Percentiles rank a stretch among this genome's conserved stretches.
These are phyloP conservation scores for Rugonectria rugulosa DNA, from an alignment of 2,329 filamentous ascomycete genomes.

Conservation along the genomic window DNA sequence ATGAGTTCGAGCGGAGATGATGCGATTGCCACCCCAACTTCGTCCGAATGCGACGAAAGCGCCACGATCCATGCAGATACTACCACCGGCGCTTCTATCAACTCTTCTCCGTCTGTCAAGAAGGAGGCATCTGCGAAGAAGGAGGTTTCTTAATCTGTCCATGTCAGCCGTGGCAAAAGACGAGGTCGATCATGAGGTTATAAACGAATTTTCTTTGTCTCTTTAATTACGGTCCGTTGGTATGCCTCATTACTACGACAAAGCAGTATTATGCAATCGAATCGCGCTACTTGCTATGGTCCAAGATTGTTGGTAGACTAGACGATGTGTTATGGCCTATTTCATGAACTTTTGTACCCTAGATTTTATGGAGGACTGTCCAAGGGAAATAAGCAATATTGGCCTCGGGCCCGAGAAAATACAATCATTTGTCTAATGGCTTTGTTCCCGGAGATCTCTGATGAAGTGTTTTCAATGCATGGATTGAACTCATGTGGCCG, in stretches of 20 bases:
- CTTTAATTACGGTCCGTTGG: slow-evolving; percentile 27
- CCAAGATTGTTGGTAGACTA: slow-evolving; percentile 45
- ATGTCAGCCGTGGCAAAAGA: neutral
- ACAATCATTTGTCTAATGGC: slow-evolving; percentile 31
- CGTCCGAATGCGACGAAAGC: slow-evolving; percentile 61
- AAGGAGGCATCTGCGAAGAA: slow-evolving; percentile 45
- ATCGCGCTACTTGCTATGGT: slow-evolving; percentile 48
- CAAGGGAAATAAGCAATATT: slow-evolving; percentile 29
- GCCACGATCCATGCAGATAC: slow-evolving; percentile 63
- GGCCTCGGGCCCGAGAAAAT: slow-evolving; percentile 33
- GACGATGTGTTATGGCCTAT: slow-evolving; percentile 42
- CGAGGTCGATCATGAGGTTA: slow-evolving; percentile 1
- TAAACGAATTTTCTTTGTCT: slow-evolving; percentile 16
- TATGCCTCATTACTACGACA: slow-evolving; percentile 29
- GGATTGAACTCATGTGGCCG: neutral
- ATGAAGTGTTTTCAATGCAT: neutral
- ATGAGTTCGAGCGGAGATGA: slow-evolving; percentile 51
- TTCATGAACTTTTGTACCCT: slow-evolving; percentile 51
- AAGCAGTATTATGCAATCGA: slow-evolving; percentile 41
- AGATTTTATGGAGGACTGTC: slow-evolving; percentile 44
- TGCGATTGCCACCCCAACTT: slow-evolving; percentile 48
- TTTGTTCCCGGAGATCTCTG: neutral
- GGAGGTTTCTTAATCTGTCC: slow-evolving; percentile 31
- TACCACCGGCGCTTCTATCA: slow-evolving; percentile 51
- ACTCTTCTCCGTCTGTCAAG: slow-evolving; percentile 58